phyloP scores from a whole-genome alignment of 2,329 filamentous ascomycete genomes.

The Pseudogymnoascus sp. region DNA sequence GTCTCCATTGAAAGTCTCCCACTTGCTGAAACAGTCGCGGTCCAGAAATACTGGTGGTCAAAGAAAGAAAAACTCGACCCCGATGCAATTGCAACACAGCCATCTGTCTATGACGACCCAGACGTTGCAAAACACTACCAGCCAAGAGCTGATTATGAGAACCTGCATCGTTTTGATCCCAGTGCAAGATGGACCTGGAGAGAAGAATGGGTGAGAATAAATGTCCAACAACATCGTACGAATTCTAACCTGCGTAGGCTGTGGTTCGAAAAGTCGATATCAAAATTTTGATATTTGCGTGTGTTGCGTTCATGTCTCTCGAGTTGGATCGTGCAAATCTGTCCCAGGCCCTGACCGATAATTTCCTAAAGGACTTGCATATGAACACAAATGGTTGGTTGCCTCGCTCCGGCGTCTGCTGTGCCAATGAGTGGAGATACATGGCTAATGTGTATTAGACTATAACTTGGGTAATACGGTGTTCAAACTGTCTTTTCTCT shows the following conservation, averaged over 20 bases:
- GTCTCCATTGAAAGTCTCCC: background rate
- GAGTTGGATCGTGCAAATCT: conserved; percentile 55
- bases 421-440: background rate
- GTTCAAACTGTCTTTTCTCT: conserved; percentile 31
- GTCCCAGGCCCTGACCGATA: conserved; percentile 50
- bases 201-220: conserved; percentile 23
- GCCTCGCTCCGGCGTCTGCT: background rate
- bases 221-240: background rate
- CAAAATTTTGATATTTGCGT: conserved; percentile 29
- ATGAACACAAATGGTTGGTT: conserved; percentile 37
- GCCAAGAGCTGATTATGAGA: conserved; percentile 29
- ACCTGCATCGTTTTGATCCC: conserved; percentile 32
- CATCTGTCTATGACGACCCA: conserved; percentile 22
- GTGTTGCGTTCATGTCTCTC: conserved; percentile 52
- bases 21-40: conserved; percentile 10
- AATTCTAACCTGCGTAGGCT: conserved; percentile 7
- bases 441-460: conserved; percentile 23
- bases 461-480: conserved; percentile 39
- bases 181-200: conserved; percentile 31
- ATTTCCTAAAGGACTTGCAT: conserved; percentile 47
- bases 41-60: conserved; percentile 21
- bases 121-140: conserved; percentile 17
- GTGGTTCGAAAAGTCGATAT: conserved; percentile 25
- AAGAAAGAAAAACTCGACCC: conserved; percentile 16
- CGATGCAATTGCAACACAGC: conserved; percentile 21